Conservation (phyloP, 345 rosid genomes). For the Eucalyptus fibrosa region DNA sequence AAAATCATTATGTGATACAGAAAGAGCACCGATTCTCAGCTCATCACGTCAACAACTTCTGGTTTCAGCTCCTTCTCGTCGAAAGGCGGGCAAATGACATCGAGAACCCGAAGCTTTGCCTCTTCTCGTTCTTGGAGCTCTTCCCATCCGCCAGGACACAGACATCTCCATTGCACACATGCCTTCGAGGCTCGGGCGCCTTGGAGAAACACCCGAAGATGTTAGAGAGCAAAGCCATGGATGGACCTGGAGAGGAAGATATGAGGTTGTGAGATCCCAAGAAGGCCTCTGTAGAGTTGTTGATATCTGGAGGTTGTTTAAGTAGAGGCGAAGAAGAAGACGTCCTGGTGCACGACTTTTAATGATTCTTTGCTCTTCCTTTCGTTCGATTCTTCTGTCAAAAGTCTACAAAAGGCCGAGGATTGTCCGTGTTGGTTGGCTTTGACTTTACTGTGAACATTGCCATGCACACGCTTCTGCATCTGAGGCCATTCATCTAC, state of each 20-base stretch:
- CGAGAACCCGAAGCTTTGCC: neutral
- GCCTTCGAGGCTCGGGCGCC: neutral
- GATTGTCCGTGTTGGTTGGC: neutral
- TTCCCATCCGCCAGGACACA: constrained; percentile 9
- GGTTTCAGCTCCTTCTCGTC: neutral
- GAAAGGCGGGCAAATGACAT: neutral
- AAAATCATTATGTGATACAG: neutral
- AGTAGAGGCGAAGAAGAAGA: neutral
- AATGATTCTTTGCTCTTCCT: neutral
- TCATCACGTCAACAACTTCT: neutral
- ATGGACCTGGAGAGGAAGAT: neutral
- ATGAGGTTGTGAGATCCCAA: neutral
- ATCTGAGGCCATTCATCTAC: neutral
- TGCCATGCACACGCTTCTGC: neutral
- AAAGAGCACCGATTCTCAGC: neutral
- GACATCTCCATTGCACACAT: constrained; percentile 27
- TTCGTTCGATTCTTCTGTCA: neutral
- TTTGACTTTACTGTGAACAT: neutral
- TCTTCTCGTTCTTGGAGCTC: neutral
- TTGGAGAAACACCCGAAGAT: constrained; percentile 24
- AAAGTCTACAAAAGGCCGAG: neutral
- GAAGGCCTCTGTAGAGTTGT: neutral
- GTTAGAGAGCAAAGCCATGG: constrained; percentile 16
- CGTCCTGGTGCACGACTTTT: neutral
- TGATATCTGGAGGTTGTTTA: too few relatives aligned